phyloP scores from a whole-genome alignment of 192 early-diverging fungal species.

The Diversispora epigaea region DNA sequence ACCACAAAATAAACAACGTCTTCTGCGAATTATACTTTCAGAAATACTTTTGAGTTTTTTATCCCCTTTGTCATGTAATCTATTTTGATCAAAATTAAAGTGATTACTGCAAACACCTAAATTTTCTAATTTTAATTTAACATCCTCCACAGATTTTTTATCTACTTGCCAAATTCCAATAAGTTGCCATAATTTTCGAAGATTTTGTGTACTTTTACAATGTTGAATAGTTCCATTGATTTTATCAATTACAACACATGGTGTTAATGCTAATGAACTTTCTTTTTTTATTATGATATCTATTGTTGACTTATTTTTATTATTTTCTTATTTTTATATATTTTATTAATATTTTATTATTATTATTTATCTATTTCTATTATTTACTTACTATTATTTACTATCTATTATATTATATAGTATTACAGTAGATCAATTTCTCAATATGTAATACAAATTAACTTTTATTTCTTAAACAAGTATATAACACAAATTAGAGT shows the following conservation, averaged over 20 bases:
- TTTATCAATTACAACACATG: slow-evolving; percentile 1
- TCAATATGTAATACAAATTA: no score
- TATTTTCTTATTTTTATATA: no score
- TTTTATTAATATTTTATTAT: no score
- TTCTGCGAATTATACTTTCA: neutral
- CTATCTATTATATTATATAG: no score
- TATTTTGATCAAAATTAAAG: slow-evolving; percentile 1
- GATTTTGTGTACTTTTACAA: neutral
- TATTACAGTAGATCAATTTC: no score
- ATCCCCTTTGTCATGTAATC: neutral
- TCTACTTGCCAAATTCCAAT: neutral
- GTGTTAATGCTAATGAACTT: neutral
- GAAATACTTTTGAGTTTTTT: neutral
- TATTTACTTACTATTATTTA: no score
- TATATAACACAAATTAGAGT: no score
- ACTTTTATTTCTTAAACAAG: no score
- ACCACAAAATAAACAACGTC: neutral
- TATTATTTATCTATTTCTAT: no score
- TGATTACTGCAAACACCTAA: neutral
- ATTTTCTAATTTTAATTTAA: neutral
- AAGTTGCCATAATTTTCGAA: neutral
- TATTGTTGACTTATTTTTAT: no score
- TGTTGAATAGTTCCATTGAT: neutral
- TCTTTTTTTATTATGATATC: no score
- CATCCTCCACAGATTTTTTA: neutral